Conservation (phyloP, 768 basidiomycete genomes). For the Phlegmacium glaucopus region DNA sequence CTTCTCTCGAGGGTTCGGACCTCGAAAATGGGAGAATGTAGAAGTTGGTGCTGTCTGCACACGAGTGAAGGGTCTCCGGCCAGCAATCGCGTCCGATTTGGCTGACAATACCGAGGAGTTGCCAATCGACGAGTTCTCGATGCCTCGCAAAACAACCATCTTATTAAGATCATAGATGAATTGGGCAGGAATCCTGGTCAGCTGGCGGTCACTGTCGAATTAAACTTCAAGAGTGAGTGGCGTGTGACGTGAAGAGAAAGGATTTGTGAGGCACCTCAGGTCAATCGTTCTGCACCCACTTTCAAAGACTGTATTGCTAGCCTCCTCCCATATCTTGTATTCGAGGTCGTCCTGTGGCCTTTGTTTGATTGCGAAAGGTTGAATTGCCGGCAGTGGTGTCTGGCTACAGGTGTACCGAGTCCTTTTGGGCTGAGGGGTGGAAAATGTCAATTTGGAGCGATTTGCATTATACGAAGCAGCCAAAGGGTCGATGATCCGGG, state of each 20-base stretch:
- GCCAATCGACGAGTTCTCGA: conserved; percentile 23
- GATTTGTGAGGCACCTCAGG: conserved; percentile 42
- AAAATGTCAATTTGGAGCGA: conserved; percentile 19
- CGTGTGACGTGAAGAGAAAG: background rate
- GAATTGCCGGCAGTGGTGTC: background rate
- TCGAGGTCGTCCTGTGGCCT: background rate
- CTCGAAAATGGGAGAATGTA: conserved; percentile 10
- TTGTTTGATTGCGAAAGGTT: background rate
- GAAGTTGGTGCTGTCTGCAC: conserved; percentile 23
- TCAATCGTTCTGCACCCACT: conserved; percentile 47
- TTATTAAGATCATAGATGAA: conserved; percentile 44
- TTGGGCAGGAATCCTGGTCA: conserved; percentile 48
- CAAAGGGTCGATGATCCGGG: conserved; percentile 41
- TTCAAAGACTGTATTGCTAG: conserved; percentile 35
- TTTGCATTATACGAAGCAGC: conserved; percentile 54
- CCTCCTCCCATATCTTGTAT: conserved; percentile 15
- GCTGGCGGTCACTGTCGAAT: conserved; percentile 28
- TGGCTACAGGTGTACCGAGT: too few species aligned
- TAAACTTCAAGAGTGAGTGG: background rate
- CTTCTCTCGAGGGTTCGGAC: conserved; percentile 24
- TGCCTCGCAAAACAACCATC: conserved; percentile 41
- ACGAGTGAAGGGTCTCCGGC: conserved; percentile 16
- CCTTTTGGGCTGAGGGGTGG: conserved; percentile 29
- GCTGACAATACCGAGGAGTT: background rate
- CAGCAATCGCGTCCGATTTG: background rate